These are phyloP conservation scores for Discostella stelligera DNA, from an alignment of 352 stramenopile genomes.

Conservation along the genomic window DNA sequence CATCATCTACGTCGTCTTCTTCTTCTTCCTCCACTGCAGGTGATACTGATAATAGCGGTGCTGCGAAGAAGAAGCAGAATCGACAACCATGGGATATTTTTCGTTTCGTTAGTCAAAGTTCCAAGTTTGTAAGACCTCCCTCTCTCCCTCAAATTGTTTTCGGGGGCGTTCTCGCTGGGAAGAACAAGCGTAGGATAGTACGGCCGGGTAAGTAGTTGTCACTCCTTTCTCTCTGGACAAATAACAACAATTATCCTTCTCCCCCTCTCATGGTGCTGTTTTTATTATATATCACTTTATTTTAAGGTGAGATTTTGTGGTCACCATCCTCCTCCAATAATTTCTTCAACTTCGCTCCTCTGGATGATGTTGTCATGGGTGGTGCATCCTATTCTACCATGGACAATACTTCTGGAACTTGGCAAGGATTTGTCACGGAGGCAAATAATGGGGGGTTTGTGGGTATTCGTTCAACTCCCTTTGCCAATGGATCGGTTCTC, in stretches of 20 bases:
- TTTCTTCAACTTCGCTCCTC: slow-evolving; percentile 59
- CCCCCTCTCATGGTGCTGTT: not conserved
- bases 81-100: slow-evolving; percentile 60
- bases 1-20: too few relatives aligned
- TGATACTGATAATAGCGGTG: too few relatives aligned
- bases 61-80: slow-evolving; percentile 1
- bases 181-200: slow-evolving; percentile 22
- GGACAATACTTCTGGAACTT: slow-evolving; percentile 60
- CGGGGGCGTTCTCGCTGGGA: not conserved
- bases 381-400: slow-evolving; percentile 65
- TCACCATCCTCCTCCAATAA: slow-evolving; percentile 25
- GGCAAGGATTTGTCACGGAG: slow-evolving; percentile 67
- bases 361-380: slow-evolving; percentile 82
- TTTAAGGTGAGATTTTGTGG: slow-evolving; percentile 63
- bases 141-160: slow-evolving; percentile 36
- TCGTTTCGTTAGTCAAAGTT: slow-evolving; percentile 71
- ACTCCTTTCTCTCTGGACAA: too few relatives aligned
- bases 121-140: slow-evolving; percentile 60
- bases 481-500: slow-evolving; percentile 43
- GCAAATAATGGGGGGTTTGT: slow-evolving; percentile 79
- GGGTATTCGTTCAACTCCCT: slow-evolving; percentile 69
- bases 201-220: slow-evolving; percentile 25
- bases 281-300: slow-evolving; percentile 22
- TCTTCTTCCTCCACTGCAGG: too few relatives aligned
- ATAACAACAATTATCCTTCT: not conserved